A percentile compares a stretch with the other conserved stretches of the same genome.
These are phyloP conservation scores for Diaporthe ampelina DNA, from an alignment of 2,329 filamentous ascomycete genomes.

Conservation along the genomic window DNA sequence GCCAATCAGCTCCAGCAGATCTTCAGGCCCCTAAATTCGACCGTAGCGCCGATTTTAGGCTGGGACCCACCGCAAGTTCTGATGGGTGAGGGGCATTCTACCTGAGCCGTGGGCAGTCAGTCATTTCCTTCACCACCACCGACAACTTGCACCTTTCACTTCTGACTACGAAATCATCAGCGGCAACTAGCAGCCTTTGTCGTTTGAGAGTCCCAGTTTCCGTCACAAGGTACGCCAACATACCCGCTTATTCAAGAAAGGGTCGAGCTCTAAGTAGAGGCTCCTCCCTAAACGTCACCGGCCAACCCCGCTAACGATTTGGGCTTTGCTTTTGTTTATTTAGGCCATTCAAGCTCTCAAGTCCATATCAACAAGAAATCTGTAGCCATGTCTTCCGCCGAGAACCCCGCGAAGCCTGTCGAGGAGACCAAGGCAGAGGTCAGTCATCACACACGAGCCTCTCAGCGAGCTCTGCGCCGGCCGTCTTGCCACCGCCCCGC, in stretches of 20 bases:
- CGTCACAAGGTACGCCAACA: constrained; percentile 31
- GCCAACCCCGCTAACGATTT: constrained; percentile 38
- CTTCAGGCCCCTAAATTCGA: constrained; percentile 26
- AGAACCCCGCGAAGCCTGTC: constrained; percentile 52
- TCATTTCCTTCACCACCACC: constrained; percentile 25
- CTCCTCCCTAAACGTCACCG: constrained; percentile 5
- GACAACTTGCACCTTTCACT: constrained; percentile 16
- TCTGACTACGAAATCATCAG: constrained; percentile 30
- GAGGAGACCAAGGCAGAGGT: constrained; percentile 50
- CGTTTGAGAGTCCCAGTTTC: background rate
- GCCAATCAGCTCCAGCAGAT: constrained; percentile 33
- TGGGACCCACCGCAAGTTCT: constrained; percentile 41
- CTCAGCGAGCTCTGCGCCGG: background rate
- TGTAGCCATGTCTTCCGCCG: constrained; percentile 51
- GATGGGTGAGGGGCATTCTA: constrained; percentile 38
- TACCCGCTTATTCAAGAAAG: background rate
- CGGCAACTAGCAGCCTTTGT: constrained; percentile 23
- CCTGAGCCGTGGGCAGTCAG: constrained; percentile 25
- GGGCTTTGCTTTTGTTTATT: constrained; percentile 39
- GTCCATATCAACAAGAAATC: constrained; percentile 25
- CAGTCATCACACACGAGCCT: constrained; percentile 9
- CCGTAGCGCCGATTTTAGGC: constrained; percentile 28
- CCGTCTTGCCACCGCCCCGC: background rate
- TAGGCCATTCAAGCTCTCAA: constrained; percentile 35
- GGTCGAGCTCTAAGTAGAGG: background rate